phyloP scores from a whole-genome alignment of 129 eudicot genomes.

The Flaveria sonorensis region DNA sequence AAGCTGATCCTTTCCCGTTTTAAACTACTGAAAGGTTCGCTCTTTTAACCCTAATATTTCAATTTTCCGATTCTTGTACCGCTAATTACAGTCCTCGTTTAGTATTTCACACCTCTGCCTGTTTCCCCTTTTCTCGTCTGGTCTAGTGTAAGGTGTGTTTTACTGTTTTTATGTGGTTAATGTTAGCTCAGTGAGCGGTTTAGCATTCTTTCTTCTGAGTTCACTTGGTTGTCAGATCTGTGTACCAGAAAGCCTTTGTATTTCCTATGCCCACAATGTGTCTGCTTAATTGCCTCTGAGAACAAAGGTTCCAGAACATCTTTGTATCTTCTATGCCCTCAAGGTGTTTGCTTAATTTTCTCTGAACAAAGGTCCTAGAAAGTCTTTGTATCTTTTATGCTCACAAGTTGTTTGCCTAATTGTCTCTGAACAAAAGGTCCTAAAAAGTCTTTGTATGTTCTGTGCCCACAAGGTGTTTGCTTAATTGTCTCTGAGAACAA shows the following conservation, averaged over 20 bases:
- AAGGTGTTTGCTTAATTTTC: too few species aligned
- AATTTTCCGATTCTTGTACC: neutral
- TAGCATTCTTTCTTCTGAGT: neutral
- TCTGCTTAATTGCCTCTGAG: neutral
- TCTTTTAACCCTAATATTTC: neutral
- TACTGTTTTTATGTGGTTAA: neutral
- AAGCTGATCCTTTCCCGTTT: neutral
- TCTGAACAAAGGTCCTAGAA: too few species aligned
- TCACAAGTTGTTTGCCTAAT: too few species aligned
- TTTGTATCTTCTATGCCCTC: too few species aligned
- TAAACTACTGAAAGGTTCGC: slow-evolving; percentile 9
- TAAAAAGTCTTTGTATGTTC: neutral
- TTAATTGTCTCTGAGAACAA: slow-evolving; percentile 3
- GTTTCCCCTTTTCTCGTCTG: slow-evolving; percentile 2
- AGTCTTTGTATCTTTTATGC: too few species aligned
- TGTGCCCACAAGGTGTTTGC: slow-evolving; percentile 16
- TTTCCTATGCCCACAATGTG: slow-evolving; percentile 15
- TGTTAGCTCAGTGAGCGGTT: neutral
- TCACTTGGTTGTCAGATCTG: slow-evolving; percentile 8
- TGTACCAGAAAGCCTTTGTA: neutral
- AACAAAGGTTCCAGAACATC: neutral
- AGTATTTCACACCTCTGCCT: too few species aligned
- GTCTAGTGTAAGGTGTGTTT: neutral
- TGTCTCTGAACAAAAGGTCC: too few species aligned
- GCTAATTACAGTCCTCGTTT: neutral